Evolutionary conservation across 2,329 filamentous ascomycete genomes (phyloP), one percentile per base, ranked within the genome.

Genomic region (Dothideomycetidae sp.): DNA sequence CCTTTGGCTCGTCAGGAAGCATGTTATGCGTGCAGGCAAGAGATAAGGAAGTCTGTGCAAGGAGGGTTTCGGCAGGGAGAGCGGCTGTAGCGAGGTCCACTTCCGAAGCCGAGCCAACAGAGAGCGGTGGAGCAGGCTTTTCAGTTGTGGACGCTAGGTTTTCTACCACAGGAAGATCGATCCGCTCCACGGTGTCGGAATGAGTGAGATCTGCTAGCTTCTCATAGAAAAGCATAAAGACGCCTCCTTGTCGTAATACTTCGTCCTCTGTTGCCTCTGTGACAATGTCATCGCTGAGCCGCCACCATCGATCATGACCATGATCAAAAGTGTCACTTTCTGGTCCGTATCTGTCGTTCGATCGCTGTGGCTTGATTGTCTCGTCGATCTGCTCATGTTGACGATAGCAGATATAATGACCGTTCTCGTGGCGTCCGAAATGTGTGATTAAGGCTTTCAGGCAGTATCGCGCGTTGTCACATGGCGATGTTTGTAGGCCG

Each of bases 141-240:
- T n/a, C n/a, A n/a, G n/a, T n/a, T n/a, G n/a, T n/a, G n/a, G n/a
- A n/a, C n/a, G n/a, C n/a, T n/a, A n/a, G n/a, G n/a, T n/a, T n/a
- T n/a, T n/a, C n/a, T n/a, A n/a, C n/a, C n/a, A n/a, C n/a, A n/a
- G n/a, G n/a, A n/a, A n/a, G n/a, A n/a, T 42, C 32, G 5, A 42
- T 4, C n/a, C n/a, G n/a, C n/a, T n/a, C n/a, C n/a, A n/a, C n/a
- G n/a, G n/a, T n/a, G n/a, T n/a, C n/a, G n/a, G n/a, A n/a, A n/a
- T n/a, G n/a, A n/a, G n/a, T n/a, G 21, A 26, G 21, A 26, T n/a
- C 9, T 14, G 29, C n/a, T 2, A 38, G 15, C 7, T 72, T 73
- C 54, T 98, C 88, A 55, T 96, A 98, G 56, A 96, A 96, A 1
- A 96, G 69, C 88, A 98, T 96, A 53, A 96, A 96, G 0, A 86